Conservation (phyloP, 2,329 filamentous ascomycete genomes). For the Fusarium setosum region DNA sequence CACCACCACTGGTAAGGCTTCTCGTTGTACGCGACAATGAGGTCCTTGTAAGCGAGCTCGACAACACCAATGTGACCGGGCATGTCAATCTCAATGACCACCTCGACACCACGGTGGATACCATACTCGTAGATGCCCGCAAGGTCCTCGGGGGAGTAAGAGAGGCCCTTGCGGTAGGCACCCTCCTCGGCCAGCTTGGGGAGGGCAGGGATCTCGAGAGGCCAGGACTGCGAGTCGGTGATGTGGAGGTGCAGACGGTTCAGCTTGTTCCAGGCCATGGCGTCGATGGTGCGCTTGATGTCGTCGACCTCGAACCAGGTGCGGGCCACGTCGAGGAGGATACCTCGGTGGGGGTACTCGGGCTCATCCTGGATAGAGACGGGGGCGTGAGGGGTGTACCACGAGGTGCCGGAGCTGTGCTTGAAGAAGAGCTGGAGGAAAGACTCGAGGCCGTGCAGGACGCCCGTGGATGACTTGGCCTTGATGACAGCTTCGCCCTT, state of each 20-base stretch:
- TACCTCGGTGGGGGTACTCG: constrained; percentile 79
- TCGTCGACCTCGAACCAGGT: constrained; percentile 76
- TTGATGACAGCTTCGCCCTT: constrained; percentile 71
- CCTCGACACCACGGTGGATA: constrained; percentile 67
- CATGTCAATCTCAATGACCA: constrained; percentile 73
- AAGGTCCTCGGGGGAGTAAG: constrained; percentile 76
- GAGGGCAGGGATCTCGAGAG: constrained; percentile 80
- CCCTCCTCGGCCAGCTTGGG: constrained; percentile 77
- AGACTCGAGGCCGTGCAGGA: constrained; percentile 79
- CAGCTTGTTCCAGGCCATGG: constrained; percentile 82
- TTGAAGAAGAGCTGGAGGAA: constrained; percentile 85
- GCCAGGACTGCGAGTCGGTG: constrained; percentile 88
- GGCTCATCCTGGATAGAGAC: constrained; percentile 79
- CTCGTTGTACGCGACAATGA: constrained; percentile 66
- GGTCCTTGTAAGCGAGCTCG: constrained; percentile 61
- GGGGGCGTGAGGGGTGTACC: constrained; percentile 79
- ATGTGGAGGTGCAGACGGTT: constrained; percentile 85
- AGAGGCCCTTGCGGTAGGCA: constrained; percentile 74
- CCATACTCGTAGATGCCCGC: constrained; percentile 77
- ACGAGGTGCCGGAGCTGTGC: constrained; percentile 66
- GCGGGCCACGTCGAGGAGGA: constrained; percentile 83
- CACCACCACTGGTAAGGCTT: constrained; percentile 70
- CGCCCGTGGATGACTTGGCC: constrained; percentile 74
- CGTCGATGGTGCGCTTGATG: constrained; percentile 82
- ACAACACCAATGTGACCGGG: constrained; percentile 69